Conservation (phyloP, 495 filamentous ascomycete species). For the Xylaria bambusicola region DNA sequence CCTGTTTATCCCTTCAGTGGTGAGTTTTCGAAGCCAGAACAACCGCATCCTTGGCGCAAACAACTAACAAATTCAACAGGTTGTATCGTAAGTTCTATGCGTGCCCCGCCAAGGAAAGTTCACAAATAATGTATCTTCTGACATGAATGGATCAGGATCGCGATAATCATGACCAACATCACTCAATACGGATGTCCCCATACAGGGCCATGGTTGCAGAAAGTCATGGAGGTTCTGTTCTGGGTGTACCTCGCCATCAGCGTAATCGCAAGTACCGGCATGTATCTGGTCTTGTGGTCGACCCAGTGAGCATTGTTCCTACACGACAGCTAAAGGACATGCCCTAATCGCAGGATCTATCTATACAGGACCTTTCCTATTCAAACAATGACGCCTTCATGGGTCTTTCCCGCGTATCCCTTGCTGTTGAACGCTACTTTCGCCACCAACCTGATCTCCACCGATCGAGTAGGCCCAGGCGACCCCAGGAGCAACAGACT, state of each 20-base stretch:
- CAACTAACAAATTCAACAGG: conserved; percentile 28
- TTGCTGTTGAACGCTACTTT: conserved; percentile 78
- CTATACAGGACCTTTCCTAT: conserved; percentile 67
- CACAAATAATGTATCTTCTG: neutral
- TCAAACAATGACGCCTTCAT: conserved; percentile 84
- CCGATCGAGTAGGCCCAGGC: conserved; percentile 31
- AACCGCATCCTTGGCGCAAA: neutral
- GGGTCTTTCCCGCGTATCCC: conserved; percentile 90
- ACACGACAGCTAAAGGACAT: neutral
- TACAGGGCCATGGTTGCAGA: conserved; percentile 67
- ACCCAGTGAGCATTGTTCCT: conserved; percentile 43
- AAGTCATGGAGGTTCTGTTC: conserved; percentile 64
- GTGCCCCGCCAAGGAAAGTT: neutral
- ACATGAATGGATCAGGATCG: conserved; percentile 48
- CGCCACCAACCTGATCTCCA: conserved; percentile 64
- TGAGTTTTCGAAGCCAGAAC: conserved; percentile 43
- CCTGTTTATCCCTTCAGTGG: conserved; percentile 73
- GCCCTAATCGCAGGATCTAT: neutral
- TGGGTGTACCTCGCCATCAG: conserved; percentile 73
- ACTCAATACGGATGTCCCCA: conserved; percentile 73
- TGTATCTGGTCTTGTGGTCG: conserved; percentile 74
- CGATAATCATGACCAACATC: conserved; percentile 77
- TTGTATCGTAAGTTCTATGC: conserved; percentile 45
- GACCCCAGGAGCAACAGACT: conserved; percentile 52
- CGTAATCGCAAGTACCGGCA: conserved; percentile 61